Percentiles rank a stretch among this genome's conserved stretches.
Evolutionary conservation across 164 flowering plant genomes (phyloP).

Genomic region (Aristolochia contorta): DNA sequence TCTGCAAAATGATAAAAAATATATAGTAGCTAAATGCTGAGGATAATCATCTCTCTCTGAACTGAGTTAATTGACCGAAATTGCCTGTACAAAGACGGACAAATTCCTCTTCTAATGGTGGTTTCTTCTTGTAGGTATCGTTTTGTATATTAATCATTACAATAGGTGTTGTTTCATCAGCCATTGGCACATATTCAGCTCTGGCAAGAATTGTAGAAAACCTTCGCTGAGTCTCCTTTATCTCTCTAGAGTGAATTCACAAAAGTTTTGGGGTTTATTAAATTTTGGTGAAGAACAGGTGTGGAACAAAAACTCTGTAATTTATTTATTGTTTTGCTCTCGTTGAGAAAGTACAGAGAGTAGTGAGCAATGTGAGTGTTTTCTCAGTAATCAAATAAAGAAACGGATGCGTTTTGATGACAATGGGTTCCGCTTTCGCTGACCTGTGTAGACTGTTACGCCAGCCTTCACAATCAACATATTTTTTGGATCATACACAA

Average conservation of each 20-base stretch:
- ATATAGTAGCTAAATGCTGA: neutral
- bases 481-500: too few relatives aligned
- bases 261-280: neutral
- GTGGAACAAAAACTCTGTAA: neutral
- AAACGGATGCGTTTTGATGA: too few relatives aligned
- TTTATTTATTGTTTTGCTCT: neutral
- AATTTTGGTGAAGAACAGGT: neutral
- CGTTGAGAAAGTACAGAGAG: neutral
- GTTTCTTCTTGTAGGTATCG: constrained; percentile 31
- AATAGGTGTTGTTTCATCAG: constrained; percentile 55
- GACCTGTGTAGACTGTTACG: too few relatives aligned
- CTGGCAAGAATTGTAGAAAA: constrained; percentile 50
- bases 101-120: neutral
- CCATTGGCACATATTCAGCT: constrained; percentile 64
- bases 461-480: too few relatives aligned
- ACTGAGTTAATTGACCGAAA: neutral
- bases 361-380: too few relatives aligned
- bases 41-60: neutral
- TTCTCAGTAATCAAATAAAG: too few relatives aligned
- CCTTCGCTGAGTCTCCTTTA: constrained; percentile 26
- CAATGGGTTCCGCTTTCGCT: too few relatives aligned
- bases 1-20: neutral
- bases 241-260: neutral
- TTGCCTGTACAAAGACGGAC: neutral
- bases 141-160: constrained; percentile 45